These are phyloP conservation scores for Candida adriatica DNA, from an alignment of 805 yeast species.

Conservation along the genomic window DNA sequence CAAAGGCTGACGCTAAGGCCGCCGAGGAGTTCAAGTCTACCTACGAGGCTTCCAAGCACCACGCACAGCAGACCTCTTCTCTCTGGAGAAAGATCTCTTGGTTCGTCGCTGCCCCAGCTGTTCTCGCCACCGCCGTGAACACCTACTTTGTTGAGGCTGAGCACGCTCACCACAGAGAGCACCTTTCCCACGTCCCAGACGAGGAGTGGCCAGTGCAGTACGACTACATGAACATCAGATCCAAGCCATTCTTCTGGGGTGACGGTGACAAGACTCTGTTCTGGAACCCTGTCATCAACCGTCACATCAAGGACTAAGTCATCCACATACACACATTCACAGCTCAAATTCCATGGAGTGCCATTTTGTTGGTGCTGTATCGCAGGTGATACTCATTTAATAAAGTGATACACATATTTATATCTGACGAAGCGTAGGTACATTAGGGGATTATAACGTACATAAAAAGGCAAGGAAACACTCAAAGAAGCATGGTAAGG, in stretches of 20 bases:
- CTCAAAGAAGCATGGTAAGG: too few species aligned
- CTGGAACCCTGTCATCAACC: slow-evolving; percentile 93
- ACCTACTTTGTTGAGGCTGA: slow-evolving; percentile 76
- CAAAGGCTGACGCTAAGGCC: slow-evolving; percentile 28
- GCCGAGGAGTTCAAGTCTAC: slow-evolving; percentile 60
- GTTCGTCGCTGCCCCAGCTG: slow-evolving; percentile 77
- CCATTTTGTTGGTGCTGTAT: too few species aligned
- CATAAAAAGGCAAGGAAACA: too few species aligned
- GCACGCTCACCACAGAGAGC: slow-evolving; percentile 88
- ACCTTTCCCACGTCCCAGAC: slow-evolving; percentile 61
- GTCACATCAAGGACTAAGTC: slow-evolving; percentile 47
- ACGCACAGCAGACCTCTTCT: slow-evolving; percentile 67
- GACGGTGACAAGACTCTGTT: slow-evolving; percentile 95
- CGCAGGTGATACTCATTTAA: too few species aligned
- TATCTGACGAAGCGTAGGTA: background rate
- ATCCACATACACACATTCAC: slow-evolving; percentile 1
- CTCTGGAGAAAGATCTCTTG: slow-evolving; percentile 84
- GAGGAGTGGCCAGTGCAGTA: slow-evolving; percentile 91
- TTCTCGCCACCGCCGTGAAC: slow-evolving; percentile 69
- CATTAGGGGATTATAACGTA: background rate
- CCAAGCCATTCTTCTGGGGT: slow-evolving; percentile 94
- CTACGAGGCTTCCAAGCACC: slow-evolving; percentile 62
- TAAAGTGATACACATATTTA: background rate
- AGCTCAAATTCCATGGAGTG: slow-evolving; percentile 1
- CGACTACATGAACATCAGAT: slow-evolving; percentile 87